Conservation (phyloP, 2,329 filamentous ascomycete species). For the Fusarium subglutinans region DNA sequence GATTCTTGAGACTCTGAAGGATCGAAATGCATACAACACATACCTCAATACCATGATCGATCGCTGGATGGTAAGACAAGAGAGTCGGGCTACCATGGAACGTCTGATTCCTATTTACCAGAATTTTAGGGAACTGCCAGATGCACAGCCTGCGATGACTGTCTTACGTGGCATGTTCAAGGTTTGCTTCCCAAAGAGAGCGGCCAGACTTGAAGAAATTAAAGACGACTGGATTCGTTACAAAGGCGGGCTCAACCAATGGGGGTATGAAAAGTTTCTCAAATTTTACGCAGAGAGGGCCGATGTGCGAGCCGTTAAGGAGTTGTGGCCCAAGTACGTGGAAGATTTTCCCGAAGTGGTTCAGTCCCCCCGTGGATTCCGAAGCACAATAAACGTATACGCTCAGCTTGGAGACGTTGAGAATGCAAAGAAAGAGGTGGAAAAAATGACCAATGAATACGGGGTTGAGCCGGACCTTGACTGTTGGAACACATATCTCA, state of each 20-base stretch:
- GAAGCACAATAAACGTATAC: conserved; percentile 76
- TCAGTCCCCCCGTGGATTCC: conserved; percentile 51
- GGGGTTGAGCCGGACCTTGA: conserved; percentile 63
- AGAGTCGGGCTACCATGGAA: conserved; percentile 42
- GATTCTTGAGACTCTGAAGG: conserved; percentile 54
- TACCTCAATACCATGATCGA: conserved; percentile 52
- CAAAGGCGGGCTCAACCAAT: conserved; percentile 52
- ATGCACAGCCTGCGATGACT: conserved; percentile 47
- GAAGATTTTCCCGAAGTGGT: conserved; percentile 49
- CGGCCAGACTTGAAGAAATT: conserved; percentile 56
- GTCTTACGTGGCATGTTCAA: conserved; percentile 59
- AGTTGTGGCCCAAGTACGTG: conserved; percentile 57
- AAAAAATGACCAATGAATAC: conserved; percentile 66
- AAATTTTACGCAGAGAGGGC: conserved; percentile 59
- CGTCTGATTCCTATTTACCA: conserved; percentile 56
- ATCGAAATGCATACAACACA: conserved; percentile 54
- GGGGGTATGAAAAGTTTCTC: conserved; percentile 60
- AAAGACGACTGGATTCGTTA: conserved; percentile 59
- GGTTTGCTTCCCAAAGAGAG: conserved; percentile 50
- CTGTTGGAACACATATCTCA: conserved; percentile 82
- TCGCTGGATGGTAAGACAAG: conserved; percentile 41
- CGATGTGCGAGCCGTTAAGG: conserved; percentile 56
- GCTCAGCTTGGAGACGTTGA: conserved; percentile 72
- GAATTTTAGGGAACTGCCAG: conserved; percentile 55
- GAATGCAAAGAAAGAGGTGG: conserved; percentile 68